These are phyloP conservation scores for Aspergillus transmontanensis DNA, from an alignment of 2,329 filamentous ascomycete species.

Conservation along the genomic window DNA sequence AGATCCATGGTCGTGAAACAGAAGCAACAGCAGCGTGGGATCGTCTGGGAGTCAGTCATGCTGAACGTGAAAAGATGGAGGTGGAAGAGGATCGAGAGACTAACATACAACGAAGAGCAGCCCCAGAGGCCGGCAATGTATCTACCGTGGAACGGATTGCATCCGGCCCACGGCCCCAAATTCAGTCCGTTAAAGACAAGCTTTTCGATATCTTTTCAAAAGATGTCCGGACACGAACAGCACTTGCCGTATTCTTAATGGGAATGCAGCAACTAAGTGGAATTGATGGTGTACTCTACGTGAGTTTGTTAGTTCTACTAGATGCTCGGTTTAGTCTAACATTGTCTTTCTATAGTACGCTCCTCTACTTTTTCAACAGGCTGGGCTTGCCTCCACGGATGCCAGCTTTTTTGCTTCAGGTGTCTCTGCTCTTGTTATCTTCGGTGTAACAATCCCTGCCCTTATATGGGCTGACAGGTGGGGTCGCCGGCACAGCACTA, in stretches of 20 bases:
- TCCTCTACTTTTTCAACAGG: constrained; percentile 61
- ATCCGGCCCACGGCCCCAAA: constrained; percentile 6
- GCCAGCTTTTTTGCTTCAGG: constrained; percentile 64
- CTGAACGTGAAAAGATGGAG: constrained; percentile 54
- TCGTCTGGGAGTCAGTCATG: constrained; percentile 46
- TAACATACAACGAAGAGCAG: constrained; percentile 1
- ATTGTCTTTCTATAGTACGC: constrained; percentile 52
- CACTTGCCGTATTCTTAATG: constrained; percentile 60
- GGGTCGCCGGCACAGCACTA: constrained; percentile 57
- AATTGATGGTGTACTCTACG: constrained; percentile 65
- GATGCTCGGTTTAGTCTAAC: background rate
- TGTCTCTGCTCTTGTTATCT: constrained; percentile 61
- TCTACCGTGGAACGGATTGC: constrained; percentile 3
- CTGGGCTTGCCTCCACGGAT: constrained; percentile 57
- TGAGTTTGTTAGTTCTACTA: constrained; percentile 34
- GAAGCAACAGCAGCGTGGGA: constrained; percentile 51
- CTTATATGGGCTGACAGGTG: constrained; percentile 60
- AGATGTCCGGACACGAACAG: constrained; percentile 51
- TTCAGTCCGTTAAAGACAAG: constrained; percentile 21
- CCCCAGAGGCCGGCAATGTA: constrained; percentile 7
- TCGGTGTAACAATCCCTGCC: constrained; percentile 60
- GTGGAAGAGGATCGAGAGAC: constrained; percentile 30
- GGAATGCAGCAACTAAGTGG: constrained; percentile 63
- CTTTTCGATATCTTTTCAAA: constrained; percentile 38
- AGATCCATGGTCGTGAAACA: constrained; percentile 48